Evolutionary conservation across 805 yeast species (phyloP).

Genomic region (Kodamaea hsintzibuensis): DNA sequence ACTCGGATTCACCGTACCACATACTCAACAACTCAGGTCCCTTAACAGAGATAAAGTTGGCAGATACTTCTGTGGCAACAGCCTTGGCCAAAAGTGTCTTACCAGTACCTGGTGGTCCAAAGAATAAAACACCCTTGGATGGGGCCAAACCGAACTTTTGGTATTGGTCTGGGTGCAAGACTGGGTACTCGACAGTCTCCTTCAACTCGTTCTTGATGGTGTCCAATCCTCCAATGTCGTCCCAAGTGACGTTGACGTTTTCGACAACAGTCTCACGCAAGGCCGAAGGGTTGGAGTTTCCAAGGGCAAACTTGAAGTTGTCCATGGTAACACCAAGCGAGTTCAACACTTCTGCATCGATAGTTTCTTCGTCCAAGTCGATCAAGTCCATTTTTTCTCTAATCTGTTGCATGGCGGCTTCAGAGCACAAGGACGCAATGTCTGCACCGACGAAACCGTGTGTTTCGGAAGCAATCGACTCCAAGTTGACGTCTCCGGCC

Average conservation of each 20-base stretch:
- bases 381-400: constrained; percentile 99
- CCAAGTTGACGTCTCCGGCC: constrained; percentile 92
- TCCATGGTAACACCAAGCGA: constrained; percentile 98
- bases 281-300: constrained; percentile 98
- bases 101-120: constrained; percentile 99
- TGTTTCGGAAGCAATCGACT: constrained; percentile 93
- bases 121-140: constrained; percentile 96
- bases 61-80: constrained; percentile 98
- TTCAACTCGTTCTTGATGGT: constrained; percentile 94
- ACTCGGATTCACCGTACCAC: constrained; percentile 99
- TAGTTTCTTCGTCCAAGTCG: constrained; percentile 93
- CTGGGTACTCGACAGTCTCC: constrained; percentile 99
- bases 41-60: constrained; percentile 95
- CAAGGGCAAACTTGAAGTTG: constrained; percentile 95
- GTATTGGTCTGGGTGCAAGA: constrained; percentile 97
- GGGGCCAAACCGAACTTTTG: constrained; percentile 98
- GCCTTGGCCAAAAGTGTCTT: constrained; percentile 97
- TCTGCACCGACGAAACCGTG: constrained; percentile 99
- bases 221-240: constrained; percentile 98
- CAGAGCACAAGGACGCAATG: constrained; percentile 97
- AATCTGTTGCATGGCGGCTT: constrained; percentile 99
- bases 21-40: constrained; percentile 96
- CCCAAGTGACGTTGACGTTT: constrained; percentile 98
- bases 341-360: constrained; percentile 95
- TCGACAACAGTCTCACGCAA: constrained; percentile 99